Evolutionary conservation across 768 basidiomycete species (phyloP).

Genomic region (Tephrocybe sp.): DNA sequence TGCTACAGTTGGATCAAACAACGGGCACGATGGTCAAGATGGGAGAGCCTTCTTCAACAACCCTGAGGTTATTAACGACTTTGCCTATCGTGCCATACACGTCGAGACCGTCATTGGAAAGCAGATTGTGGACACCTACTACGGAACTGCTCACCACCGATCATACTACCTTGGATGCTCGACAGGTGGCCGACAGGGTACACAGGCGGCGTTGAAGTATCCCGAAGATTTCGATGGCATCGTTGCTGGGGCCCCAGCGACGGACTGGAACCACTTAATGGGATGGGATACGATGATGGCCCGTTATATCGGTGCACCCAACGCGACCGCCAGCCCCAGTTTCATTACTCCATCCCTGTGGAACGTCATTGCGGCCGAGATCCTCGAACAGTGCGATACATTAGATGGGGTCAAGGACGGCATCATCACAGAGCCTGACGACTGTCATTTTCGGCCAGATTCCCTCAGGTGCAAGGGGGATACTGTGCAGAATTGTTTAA

Average conservation of each 20-base stretch:
- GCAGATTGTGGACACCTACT: conserved; percentile 9
- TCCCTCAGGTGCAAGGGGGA: not conserved
- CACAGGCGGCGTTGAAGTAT: conserved; percentile 5
- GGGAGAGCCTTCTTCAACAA: conserved; percentile 3
- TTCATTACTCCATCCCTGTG: not conserved
- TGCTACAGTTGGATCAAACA: conserved; percentile 8
- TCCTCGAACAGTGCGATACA: not conserved
- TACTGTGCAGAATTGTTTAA: not conserved
- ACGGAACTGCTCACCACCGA: conserved; percentile 2
- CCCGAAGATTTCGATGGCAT: too few relatives aligned
- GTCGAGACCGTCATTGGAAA: conserved; percentile 10
- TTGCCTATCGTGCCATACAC: too few relatives aligned
- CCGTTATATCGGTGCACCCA: not conserved
- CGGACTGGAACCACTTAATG: not conserved
- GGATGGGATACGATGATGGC: not conserved
- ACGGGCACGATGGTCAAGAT: too few relatives aligned
- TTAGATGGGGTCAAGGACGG: not conserved
- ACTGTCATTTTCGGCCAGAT: not conserved
- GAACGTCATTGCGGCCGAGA: not conserved
- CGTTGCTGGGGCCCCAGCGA: too few relatives aligned
- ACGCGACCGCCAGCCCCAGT: conserved; percentile 1
- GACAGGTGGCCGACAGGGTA: conserved; percentile 10
- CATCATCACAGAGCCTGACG: too few relatives aligned
- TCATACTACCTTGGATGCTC: conserved; percentile 11
- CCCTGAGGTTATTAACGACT: conserved; percentile 10